phyloP scores from a whole-genome alignment of 768 basidiomycete species.

The Melanogaster broomeanus region DNA sequence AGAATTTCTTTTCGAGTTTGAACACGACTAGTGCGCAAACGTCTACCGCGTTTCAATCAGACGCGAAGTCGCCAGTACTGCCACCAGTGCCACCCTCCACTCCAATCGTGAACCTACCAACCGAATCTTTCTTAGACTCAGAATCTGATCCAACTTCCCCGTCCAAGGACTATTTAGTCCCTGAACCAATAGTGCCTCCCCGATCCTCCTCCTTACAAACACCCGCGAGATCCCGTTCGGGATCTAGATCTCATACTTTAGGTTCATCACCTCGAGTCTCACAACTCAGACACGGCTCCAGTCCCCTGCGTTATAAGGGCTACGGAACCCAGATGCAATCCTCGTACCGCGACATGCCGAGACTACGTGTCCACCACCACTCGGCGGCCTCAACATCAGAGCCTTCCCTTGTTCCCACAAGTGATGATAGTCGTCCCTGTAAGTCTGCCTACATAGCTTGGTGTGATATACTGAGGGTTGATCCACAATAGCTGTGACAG shows the following conservation, averaged over 20 bases:
- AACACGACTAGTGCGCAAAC: constrained; percentile 37
- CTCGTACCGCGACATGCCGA: constrained; percentile 40
- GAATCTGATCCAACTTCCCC: constrained; percentile 37
- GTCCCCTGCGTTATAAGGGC: constrained; percentile 47
- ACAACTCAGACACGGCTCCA: constrained; percentile 39
- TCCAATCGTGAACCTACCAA: constrained; percentile 27
- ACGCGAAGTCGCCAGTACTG: constrained; percentile 20
- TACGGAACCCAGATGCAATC: constrained; percentile 37
- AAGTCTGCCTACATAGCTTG: constrained; percentile 28
- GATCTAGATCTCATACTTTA: constrained; percentile 24
- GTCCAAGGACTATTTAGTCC: constrained; percentile 51
- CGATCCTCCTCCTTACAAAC: constrained; percentile 32
- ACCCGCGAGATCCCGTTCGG: constrained; percentile 33
- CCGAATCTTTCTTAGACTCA: constrained; percentile 22
- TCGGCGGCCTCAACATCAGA: constrained; percentile 79
- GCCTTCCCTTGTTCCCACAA: constrained; percentile 67
- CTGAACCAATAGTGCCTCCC: constrained; percentile 32
- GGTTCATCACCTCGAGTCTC: constrained; percentile 37
- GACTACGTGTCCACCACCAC: constrained; percentile 65
- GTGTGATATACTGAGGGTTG: constrained; percentile 14
- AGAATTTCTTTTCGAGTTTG: constrained; percentile 36
- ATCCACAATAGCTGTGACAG: constrained; percentile 21
- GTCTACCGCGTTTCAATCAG: constrained; percentile 17
- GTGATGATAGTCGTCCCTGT: constrained; percentile 53
- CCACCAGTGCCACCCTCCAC: constrained; percentile 15